Conservation (phyloP, 768 basidiomycete species). For the Termitomyces sp. region DNA sequence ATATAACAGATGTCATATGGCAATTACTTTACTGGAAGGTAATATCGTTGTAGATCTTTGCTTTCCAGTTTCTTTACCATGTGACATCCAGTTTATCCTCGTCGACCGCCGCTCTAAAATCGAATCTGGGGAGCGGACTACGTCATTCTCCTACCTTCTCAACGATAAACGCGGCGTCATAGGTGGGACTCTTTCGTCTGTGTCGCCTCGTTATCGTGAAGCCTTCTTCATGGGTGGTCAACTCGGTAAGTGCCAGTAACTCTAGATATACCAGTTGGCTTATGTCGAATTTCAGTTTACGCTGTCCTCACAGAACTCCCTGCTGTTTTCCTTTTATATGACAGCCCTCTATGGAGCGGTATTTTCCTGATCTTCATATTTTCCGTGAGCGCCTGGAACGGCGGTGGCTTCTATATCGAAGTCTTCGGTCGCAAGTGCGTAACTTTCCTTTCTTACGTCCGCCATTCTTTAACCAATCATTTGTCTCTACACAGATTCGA, state of each 20-base stretch:
- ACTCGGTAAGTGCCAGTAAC: slow-evolving; percentile 44
- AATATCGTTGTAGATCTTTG: slow-evolving; percentile 2
- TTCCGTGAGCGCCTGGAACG: slow-evolving; percentile 90
- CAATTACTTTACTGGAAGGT: slow-evolving; percentile 94
- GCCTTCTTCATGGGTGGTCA: slow-evolving; percentile 81
- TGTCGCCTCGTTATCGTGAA: slow-evolving; percentile 60
- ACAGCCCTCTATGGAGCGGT: slow-evolving; percentile 72
- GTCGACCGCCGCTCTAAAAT: slow-evolving; percentile 88
- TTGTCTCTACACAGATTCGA: slow-evolving; percentile 61
- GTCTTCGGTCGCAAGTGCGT: slow-evolving; percentile 95
- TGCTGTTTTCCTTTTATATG: slow-evolving; percentile 78
- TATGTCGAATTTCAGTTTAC: slow-evolving; percentile 53
- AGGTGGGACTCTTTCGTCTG: slow-evolving; percentile 58
- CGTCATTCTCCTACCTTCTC: slow-evolving; percentile 83
- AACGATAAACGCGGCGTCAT: slow-evolving; percentile 86
- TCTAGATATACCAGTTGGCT: neutral
- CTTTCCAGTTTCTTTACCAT: neutral
- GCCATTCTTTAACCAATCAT: slow-evolving; percentile 3
- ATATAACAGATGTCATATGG: slow-evolving; percentile 77
- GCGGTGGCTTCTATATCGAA: slow-evolving; percentile 93
- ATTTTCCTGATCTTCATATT: slow-evolving; percentile 78
- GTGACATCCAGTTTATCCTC: slow-evolving; percentile 61
- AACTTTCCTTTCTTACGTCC: neutral
- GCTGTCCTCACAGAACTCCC: slow-evolving; percentile 82
- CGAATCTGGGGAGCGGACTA: slow-evolving; percentile 85